Conservation (phyloP, 306 rosid genomes). For the Morella rubra region DNA sequence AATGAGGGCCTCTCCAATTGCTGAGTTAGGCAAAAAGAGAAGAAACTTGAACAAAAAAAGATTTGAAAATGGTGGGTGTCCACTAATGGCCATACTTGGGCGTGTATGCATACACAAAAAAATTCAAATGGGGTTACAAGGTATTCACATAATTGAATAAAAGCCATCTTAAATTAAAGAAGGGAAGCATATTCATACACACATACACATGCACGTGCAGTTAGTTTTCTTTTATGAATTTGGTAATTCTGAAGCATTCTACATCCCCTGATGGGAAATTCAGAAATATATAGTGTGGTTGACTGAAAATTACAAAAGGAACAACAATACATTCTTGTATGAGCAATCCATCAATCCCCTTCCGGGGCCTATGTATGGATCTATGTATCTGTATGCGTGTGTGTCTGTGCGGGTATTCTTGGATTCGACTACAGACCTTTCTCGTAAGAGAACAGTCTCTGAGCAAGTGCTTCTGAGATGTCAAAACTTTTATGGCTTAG, state of each 20-base stretch:
- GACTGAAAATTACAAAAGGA: neutral
- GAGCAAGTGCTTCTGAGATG: neutral
- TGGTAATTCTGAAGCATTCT: neutral
- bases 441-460: neutral
- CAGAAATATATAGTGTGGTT: neutral
- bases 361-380: no score
- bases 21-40: no score
- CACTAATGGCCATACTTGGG: no score
- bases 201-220: neutral
- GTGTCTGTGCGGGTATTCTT: neutral
- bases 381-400: no score
- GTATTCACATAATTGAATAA: no score
- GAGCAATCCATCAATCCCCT: neutral
- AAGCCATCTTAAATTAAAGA: no score
- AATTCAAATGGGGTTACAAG: no score
- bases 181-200: neutral
- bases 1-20: no score
- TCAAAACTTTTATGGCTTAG: neutral
- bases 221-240: neutral
- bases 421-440: neutral
- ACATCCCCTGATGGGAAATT: neutral
- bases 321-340: neutral
- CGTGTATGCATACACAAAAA: no score
- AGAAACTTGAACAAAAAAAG: no score
- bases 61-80: no score